Evolutionary conservation across 345 rosid species (phyloP).

Genomic region (Gossypium arboreum): DNA sequence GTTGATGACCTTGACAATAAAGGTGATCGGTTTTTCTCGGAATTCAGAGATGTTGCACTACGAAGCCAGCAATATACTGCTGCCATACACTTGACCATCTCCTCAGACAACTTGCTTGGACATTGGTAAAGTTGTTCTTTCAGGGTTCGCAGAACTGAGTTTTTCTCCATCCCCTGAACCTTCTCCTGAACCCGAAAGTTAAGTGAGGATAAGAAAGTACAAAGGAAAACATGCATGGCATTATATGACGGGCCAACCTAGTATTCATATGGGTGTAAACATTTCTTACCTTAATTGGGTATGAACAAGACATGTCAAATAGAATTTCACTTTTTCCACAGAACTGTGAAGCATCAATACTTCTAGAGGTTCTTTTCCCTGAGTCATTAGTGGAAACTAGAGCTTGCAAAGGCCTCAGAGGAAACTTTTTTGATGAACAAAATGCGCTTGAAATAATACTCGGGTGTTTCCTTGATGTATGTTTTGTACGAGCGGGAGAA

Average conservation of each 20-base stretch:
- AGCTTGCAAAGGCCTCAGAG: constrained; percentile 52
- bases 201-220: constrained; percentile 14
- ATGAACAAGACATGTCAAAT: constrained; percentile 37
- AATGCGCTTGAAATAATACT: constrained; percentile 75
- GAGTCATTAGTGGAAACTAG: constrained; percentile 43
- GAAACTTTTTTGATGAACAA: constrained; percentile 73
- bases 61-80: constrained; percentile 80
- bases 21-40: constrained; percentile 47
- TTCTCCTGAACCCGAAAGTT: constrained; percentile 33
- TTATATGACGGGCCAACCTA: neutral
- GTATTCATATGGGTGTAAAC: neutral
- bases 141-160: constrained; percentile 39
- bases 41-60: constrained; percentile 38
- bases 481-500: constrained; percentile 71
- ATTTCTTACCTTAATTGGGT: constrained; percentile 41
- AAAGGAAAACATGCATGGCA: neutral
- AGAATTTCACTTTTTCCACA: constrained; percentile 32
- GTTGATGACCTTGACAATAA: constrained; percentile 60
- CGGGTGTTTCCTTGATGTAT: constrained; percentile 63
- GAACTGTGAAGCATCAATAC: constrained; percentile 29
- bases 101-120: constrained; percentile 87
- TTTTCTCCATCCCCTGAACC: constrained; percentile 32
- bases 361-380: constrained; percentile 41
- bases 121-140: constrained; percentile 80
- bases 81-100: constrained; percentile 87